A percentile compares a stretch with the other conserved stretches of the same genome.
These are phyloP conservation scores for Melocanna baccifera DNA, from an alignment of 176 grass and related monocot genomes.

Conservation along the genomic window DNA sequence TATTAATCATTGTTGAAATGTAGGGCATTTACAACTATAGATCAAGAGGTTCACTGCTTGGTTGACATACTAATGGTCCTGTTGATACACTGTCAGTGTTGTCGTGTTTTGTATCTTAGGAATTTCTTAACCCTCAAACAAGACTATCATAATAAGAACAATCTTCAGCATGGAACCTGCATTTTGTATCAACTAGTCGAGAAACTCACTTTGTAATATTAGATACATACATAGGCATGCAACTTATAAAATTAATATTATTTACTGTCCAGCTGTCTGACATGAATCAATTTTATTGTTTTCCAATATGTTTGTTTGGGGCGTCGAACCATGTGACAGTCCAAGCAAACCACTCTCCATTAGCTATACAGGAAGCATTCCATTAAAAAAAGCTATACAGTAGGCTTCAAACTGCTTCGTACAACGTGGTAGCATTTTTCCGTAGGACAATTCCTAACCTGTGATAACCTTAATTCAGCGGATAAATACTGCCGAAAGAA, in stretches of 20 bases:
- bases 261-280: not conserved
- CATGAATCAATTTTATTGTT: not conserved
- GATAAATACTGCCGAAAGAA: too few relatives aligned
- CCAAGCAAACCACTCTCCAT: not conserved
- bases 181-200: conserved; percentile 1
- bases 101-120: not conserved
- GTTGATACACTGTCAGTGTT: not conserved
- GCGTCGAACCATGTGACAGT: not conserved
- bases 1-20: conserved; percentile 5
- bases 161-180: not conserved
- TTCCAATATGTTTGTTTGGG: not conserved
- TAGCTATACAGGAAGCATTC: not conserved
- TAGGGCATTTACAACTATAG: not conserved
- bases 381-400: not conserved
- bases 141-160: not conserved
- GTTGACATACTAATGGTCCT: conserved; percentile 20
- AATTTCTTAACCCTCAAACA: not conserved
- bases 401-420: not conserved
- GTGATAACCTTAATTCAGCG: too few relatives aligned
- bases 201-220: not conserved
- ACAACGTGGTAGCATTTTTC: not conserved
- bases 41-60: not conserved
- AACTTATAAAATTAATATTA: not conserved
- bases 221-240: not conserved
- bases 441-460: not conserved